These are phyloP conservation scores for Amanita inopinata DNA, from an alignment of 768 basidiomycete species.

Conservation along the genomic window DNA sequence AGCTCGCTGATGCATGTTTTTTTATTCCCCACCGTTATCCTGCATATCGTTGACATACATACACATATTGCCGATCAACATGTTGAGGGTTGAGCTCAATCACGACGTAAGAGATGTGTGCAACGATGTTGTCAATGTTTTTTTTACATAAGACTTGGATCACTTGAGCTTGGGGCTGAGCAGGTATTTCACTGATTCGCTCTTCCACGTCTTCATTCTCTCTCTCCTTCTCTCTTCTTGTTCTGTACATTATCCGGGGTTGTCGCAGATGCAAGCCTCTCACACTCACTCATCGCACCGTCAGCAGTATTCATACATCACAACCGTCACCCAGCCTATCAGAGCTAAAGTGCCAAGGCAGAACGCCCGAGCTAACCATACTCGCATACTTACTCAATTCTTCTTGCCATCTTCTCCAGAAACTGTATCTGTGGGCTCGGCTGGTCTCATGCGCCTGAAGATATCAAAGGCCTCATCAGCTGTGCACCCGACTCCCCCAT, in stretches of 20 bases:
- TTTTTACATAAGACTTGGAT: conserved; percentile 9
- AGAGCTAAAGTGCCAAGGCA: not conserved
- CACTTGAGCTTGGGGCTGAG: not conserved
- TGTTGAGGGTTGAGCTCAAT: no score
- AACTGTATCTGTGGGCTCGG: not conserved
- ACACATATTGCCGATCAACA: no score
- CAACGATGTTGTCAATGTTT: no score
- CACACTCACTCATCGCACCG: conserved; percentile 2
- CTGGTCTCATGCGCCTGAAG: conserved; percentile 6
- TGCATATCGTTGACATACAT: no score
- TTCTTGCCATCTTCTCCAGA: conserved; percentile 11
- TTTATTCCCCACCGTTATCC: not conserved
- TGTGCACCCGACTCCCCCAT: not conserved
- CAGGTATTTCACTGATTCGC: not conserved
- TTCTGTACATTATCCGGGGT: not conserved
- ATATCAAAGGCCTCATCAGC: conserved; percentile 7
- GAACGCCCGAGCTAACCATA: not conserved
- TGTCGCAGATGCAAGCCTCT: conserved; percentile 4
- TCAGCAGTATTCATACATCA: conserved; percentile 2
- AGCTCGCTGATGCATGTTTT: not conserved
- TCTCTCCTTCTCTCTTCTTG: not conserved
- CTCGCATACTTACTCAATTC: conserved; percentile 12
- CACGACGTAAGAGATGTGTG: no score
- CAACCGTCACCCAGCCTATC: not conserved
- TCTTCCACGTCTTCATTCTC: conserved; percentile 1